A percentile compares a stretch with the other conserved stretches of the same genome.
Conservation (phyloP, 2,329 filamentous ascomycete genomes). For the Colletotrichum zoysiae region DNA sequence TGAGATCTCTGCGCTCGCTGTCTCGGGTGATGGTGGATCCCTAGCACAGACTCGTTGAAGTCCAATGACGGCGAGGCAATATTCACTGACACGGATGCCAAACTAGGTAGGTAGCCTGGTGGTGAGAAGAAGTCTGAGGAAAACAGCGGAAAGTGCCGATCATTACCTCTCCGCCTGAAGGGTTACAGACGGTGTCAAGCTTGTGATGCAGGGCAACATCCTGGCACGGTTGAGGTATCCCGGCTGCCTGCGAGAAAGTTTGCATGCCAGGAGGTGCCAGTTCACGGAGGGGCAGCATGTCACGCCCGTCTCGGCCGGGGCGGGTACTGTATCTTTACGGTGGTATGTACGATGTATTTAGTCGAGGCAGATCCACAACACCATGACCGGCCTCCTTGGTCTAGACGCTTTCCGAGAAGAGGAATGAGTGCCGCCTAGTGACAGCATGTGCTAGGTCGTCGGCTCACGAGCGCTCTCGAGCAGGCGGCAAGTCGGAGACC, state of each 20-base stretch:
- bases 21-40: background rate
- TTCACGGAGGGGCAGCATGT: constrained; percentile 10
- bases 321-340: constrained; percentile 20
- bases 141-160: constrained; percentile 22
- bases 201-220: constrained; percentile 13
- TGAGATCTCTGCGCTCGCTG: background rate
- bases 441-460: constrained; percentile 9
- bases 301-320: constrained; percentile 5
- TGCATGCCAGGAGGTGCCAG: constrained; percentile 16
- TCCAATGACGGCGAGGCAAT: background rate
- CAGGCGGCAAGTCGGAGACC: background rate
- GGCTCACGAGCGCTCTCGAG: constrained; percentile 8
- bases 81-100: background rate
- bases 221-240: constrained; percentile 19
- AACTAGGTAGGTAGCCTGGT: no score
- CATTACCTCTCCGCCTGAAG: constrained; percentile 13
- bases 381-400: constrained; percentile 21
- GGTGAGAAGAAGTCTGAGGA: constrained; percentile 10
- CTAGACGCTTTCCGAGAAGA: constrained; percentile 20
- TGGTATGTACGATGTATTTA: no score
- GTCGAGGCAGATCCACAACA: constrained; percentile 11
- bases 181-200: constrained; percentile 9
- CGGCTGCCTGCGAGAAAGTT: background rate
- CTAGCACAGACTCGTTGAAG: background rate
- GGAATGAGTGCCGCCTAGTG: background rate